Evolutionary conservation across 2,329 filamentous ascomycete genomes (phyloP), one percentile per base, ranked within the genome.

Genomic region (Fusarium sp.): DNA sequence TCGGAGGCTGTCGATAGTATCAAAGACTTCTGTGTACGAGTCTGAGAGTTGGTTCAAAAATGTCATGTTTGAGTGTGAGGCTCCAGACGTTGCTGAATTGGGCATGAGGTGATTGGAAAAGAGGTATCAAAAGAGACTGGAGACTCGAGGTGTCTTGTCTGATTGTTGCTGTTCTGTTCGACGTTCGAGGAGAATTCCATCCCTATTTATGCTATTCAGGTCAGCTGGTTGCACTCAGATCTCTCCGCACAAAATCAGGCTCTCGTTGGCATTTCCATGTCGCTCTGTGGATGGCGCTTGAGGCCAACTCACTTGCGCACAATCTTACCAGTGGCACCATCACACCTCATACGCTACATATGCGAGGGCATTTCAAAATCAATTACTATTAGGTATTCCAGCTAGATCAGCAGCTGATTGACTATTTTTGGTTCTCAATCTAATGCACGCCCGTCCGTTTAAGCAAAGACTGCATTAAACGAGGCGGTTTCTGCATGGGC

Each of bases 1-100:
- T 14, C 80, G 77, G 6, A 84, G 79, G 6, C 68, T 78, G 61
- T 83, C 80, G 40, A 83, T 80, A 14, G 79, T 75, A 14, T 84
- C 79, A 2, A 64, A 20, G 54, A 68, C 3, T 83, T 35, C 20
- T 20, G 38, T 24, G 54, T 58, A 45, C 37, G 29, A 52, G 42
- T 58, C 50, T 52, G 56, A 56, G 20, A 56, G 52, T 14, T 20
- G 13, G 18, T 34, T 16, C n/a, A 56, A 34, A 14, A 24, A 35
- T 20, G 35, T 7, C 35, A 37, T 37, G 35, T 37, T 37, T 37
- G 35, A 37, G 6, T 37, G 16, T 37, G 14, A 37, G 35, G 35
- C 16, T 37, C 14, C 6, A 37, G 35, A 37, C 3, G 16, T 9
- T 16, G 35, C 4, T 16, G 35, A 37, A 37, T 37, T 9, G 35